phyloP scores from a whole-genome alignment of 2,329 filamentous ascomycete species.

The Sarocladium oryzae region DNA sequence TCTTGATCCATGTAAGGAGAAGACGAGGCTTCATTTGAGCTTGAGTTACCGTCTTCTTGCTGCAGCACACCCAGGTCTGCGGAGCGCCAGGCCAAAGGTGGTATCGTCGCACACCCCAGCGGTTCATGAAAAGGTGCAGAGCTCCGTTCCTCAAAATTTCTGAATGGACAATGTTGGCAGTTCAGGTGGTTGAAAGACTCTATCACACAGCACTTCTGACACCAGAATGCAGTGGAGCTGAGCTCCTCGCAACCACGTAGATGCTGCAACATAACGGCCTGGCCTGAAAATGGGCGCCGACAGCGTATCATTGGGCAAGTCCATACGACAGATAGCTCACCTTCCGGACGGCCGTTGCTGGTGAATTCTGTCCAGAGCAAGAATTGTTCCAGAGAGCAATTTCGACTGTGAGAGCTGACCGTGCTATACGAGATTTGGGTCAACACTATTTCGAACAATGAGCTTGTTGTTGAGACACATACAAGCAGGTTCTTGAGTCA shows the following conservation, averaged over 20 bases:
- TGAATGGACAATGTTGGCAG: conserved; percentile 43
- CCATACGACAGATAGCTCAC: conserved; percentile 40
- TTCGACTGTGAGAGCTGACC: conserved; percentile 14
- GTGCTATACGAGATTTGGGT: conserved; percentile 20
- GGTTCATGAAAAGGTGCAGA: conserved; percentile 48
- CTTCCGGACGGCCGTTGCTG: conserved; percentile 42
- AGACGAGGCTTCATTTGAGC: too few relatives aligned
- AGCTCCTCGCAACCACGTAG: conserved; percentile 43
- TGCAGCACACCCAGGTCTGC: too few relatives aligned
- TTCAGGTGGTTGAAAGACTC: conserved; percentile 44
- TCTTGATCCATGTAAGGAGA: too few relatives aligned
- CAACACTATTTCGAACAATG: conserved; percentile 30
- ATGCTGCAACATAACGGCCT: conserved; percentile 49
- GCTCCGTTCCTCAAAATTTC: conserved; percentile 43
- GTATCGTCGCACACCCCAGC: conserved; percentile 27
- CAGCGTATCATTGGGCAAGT: conserved; percentile 48
- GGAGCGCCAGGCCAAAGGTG: neutral
- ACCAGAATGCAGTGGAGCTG: conserved; percentile 46
- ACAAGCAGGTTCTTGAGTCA: neutral
- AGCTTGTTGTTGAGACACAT: neutral
- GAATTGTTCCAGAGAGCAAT: conserved; percentile 48
- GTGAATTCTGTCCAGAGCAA: conserved; percentile 51
- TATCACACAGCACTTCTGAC: conserved; percentile 46
- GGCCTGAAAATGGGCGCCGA: conserved; percentile 40
- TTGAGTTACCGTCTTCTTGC: too few relatives aligned